phyloP scores from a whole-genome alignment of 1,284 basidiomycete species.

The Ceratobasidium sp. region DNA sequence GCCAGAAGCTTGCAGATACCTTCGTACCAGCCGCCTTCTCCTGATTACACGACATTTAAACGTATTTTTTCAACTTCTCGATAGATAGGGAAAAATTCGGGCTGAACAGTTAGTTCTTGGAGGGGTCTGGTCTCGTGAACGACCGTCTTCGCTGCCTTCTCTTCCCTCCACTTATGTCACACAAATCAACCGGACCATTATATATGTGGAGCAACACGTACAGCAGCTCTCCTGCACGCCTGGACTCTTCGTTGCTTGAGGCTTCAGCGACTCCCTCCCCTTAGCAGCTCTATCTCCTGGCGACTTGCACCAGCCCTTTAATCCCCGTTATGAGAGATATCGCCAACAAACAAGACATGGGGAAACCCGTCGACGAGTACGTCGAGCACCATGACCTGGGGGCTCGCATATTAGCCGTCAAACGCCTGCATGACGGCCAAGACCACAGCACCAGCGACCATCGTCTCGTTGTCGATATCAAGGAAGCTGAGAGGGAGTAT shows the following conservation, averaged over 20 bases:
- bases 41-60: neutral
- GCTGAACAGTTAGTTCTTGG: neutral
- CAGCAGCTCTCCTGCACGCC: neutral
- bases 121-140: slow-evolving; percentile 17
- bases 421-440: slow-evolving; percentile 28
- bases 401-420: slow-evolving; percentile 8
- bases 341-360: neutral
- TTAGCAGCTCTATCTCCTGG: neutral
- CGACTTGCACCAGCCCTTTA: neutral
- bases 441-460: slow-evolving; percentile 2
- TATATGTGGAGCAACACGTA: neutral
- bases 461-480: slow-evolving; percentile 15
- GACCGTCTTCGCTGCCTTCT: slow-evolving; percentile 1
- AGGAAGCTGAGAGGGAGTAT: slow-evolving; percentile 32
- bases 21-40: slow-evolving; percentile 48
- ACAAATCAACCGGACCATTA: neutral
- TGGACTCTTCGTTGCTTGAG: neutral
- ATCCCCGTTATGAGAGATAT: slow-evolving; percentile 3
- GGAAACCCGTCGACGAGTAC: slow-evolving; percentile 1
- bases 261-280: neutral
- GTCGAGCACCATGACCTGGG: neutral
- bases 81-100: neutral
- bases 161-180: neutral
- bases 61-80: neutral
- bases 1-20: slow-evolving; percentile 4